A percentile compares a stretch with the other conserved stretches of the same genome.
phyloP scores from a whole-genome alignment of 176 grass and related monocot genomes.

The Oryza officinalis region DNA sequence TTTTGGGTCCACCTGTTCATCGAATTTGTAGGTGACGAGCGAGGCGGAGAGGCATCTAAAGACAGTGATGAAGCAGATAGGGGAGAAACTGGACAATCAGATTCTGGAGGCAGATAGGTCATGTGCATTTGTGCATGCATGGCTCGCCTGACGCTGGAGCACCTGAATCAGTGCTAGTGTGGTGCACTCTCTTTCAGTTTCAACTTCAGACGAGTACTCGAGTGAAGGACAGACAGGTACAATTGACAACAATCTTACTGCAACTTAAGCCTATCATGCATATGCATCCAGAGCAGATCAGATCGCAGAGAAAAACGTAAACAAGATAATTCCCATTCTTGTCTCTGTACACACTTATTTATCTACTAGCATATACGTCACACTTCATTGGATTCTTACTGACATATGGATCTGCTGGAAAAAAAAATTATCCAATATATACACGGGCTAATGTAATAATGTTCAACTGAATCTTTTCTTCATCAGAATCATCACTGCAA shows the following conservation, averaged over 20 bases:
- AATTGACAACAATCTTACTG: neutral
- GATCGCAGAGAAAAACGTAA: neutral
- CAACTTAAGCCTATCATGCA: neutral
- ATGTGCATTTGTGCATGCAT: no score
- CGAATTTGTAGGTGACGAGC: neutral
- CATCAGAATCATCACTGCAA: neutral
- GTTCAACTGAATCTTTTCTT: neutral
- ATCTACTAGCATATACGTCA: neutral
- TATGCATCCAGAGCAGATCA: neutral
- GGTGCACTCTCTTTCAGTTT: neutral
- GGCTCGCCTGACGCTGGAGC: neutral
- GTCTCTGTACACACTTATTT: neutral
- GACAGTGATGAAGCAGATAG: neutral
- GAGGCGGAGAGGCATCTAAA: neutral
- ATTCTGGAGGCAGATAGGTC: neutral
- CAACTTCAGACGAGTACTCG: slow-evolving; percentile 4
- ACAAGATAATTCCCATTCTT: neutral
- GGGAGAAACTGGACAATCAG: neutral
- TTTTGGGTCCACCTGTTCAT: neutral
- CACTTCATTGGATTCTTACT: neutral
- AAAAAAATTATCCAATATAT: neutral
- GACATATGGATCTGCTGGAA: slow-evolving; percentile 13
- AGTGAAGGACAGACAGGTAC: neutral
- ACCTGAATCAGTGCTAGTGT: neutral
- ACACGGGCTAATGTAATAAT: neutral